These are phyloP conservation scores for Pichia sp. DNA, from an alignment of 1,139 yeast genomes.

Conservation along the genomic window DNA sequence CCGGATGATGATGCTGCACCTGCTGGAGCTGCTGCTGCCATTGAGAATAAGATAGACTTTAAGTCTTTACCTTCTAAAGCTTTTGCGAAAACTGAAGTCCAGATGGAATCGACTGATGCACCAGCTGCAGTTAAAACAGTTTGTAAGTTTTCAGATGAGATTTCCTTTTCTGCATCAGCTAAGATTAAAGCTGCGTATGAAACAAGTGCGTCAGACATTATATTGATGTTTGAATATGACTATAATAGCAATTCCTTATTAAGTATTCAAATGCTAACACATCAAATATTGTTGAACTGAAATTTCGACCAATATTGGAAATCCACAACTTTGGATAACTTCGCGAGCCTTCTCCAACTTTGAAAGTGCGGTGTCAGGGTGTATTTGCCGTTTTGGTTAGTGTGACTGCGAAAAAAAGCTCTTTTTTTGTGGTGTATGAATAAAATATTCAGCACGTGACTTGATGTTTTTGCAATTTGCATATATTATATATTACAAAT, in stretches of 20 bases:
- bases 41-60: slow-evolving; percentile 58
- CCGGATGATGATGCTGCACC: slow-evolving; percentile 52
- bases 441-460: not conserved
- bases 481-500: too few relatives aligned
- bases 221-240: slow-evolving; percentile 4
- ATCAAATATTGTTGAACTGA: not conserved
- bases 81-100: slow-evolving; percentile 95
- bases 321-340: not conserved
- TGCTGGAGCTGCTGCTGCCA: slow-evolving; percentile 58
- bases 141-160: slow-evolving; percentile 86
- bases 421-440: not conserved
- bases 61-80: slow-evolving; percentile 96
- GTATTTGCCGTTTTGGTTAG: not conserved
- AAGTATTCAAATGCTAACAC: not conserved
- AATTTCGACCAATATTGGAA: not conserved
- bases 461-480: not conserved
- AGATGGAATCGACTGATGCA: slow-evolving; percentile 77
- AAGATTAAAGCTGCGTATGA: slow-evolving; percentile 94
- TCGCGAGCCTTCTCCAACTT: not conserved
- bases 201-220: slow-evolving; percentile 61
- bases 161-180: slow-evolving; percentile 95
- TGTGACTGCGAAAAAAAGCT: not conserved
- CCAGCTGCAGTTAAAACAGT: slow-evolving; percentile 87
- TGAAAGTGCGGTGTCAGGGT: not conserved
- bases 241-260: not conserved